A percentile compares a stretch with the other conserved stretches of the same genome.
Evolutionary conservation across 768 basidiomycete species (phyloP).

Genomic region (Mycena sanguinolenta): DNA sequence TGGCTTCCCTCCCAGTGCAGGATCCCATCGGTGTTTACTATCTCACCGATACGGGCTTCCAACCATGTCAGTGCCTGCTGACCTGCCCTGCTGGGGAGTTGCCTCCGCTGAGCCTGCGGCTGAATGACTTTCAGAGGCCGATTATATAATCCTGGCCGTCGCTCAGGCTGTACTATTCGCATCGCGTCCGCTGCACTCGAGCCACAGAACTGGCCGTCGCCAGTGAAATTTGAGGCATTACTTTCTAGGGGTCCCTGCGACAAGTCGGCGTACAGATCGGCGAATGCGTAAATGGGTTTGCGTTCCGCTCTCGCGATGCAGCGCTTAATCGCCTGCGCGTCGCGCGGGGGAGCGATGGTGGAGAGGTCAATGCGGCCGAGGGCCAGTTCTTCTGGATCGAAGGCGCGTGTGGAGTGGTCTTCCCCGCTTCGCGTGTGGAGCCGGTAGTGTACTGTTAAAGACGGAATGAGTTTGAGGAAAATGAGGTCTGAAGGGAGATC

Average conservation of each 20-base stretch:
- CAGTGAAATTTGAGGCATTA: background rate
- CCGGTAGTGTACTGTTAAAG: conserved; percentile 28
- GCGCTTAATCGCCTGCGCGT: conserved; percentile 2
- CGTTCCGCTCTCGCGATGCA: conserved; percentile 22
- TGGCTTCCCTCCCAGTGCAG: no score
- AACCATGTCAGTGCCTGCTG: no score
- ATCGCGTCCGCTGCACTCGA: background rate
- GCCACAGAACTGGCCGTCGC: background rate
- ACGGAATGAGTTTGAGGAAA: no score
- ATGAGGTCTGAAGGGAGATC: no score
- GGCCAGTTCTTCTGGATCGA: conserved; percentile 5
- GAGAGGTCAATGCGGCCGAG: background rate
- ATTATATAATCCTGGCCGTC: conserved; percentile 6
- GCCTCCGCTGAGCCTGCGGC: no score
- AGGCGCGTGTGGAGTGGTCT: background rate
- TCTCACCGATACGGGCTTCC: no score
- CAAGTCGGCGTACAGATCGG: conserved; percentile 5
- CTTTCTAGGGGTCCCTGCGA: background rate
- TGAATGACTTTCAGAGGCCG: no score
- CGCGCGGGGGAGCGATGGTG: background rate
- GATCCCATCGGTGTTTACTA: no score
- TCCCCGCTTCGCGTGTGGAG: conserved; percentile 1
- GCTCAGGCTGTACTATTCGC: conserved; percentile 17
- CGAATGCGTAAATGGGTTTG: conserved; percentile 9
- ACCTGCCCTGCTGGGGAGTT: no score